Base-by-base conservation (phyloP, 768 basidiomycete species). In the Tricholoma flavovirens region DNA sequence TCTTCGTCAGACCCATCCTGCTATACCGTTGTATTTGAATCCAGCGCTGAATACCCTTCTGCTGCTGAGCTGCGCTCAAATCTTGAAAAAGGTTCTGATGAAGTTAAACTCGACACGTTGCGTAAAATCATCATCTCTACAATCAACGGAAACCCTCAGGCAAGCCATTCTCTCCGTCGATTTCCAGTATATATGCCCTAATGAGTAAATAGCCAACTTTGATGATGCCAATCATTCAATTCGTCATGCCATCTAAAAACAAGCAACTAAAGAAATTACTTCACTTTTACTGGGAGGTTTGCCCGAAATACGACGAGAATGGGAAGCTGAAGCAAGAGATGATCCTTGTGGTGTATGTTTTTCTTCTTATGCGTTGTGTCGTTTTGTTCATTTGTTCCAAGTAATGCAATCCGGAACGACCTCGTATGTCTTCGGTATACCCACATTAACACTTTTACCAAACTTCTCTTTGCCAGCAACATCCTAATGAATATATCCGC, bases 251-350 rank as follows among this genome's bases (percentile, higher is more conserved):
- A 35, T 91, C 90, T 53, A 86, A 87, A 69, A 94, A 90, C 77
- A 98, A 99, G 77, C 86, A 87, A 57, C 83, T 98, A 68, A 98
- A 99, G 85, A 99, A 98, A 76, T 75, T 97, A 60, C 77, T 98
- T 35, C 93, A 93, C 71, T 93, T 93, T 68, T 94, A 95, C 70
- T 94, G 91, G 91, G 92, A 98, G 75, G 89, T 98, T 19, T 98
- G 95, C 73, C 96, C 96, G 8, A 98, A 98, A 71, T 87, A 95
- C 60, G 96, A 98, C 64, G 96, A 98, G 65, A 87, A 83, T 61
- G 96, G 96, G 50, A 98, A 98, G 75, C 74, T 98, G 62, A 98
- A 96, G 81, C 97, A 98, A 74, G 96, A 99, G 77, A 98, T 98
- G 96, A 98, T 98, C 67, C 83, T 98, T 52, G 96, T 98, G 30